Percentiles rank a stretch among this genome's conserved stretches.
Evolutionary conservation across 1,284 basidiomycete genomes (phyloP).

Genomic region (Anthracocystis setariae): DNA sequence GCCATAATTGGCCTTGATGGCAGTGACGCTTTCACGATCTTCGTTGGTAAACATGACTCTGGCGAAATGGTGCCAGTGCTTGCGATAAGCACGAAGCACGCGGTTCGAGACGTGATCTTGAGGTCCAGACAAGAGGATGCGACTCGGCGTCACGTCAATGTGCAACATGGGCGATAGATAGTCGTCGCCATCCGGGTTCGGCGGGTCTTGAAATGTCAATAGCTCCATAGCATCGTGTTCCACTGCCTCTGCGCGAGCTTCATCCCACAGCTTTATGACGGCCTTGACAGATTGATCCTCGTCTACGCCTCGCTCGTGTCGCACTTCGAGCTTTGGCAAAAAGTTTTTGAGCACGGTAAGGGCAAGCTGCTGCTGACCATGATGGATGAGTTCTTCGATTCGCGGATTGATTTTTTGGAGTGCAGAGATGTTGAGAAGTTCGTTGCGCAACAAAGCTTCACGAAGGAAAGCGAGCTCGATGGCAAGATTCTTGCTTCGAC

Average conservation of each 20-base stretch:
- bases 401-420: slow-evolving; percentile 4
- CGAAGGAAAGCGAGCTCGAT: slow-evolving; percentile 32
- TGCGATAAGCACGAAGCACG: slow-evolving; percentile 17
- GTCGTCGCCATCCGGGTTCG: slow-evolving; percentile 11
- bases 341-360: slow-evolving; percentile 17
- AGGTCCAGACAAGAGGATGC: slow-evolving; percentile 23
- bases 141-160: slow-evolving; percentile 32
- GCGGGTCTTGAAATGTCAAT: slow-evolving; percentile 4
- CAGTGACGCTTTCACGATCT: slow-evolving; percentile 24
- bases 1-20: slow-evolving; percentile 24
- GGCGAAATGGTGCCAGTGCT: slow-evolving; percentile 38
- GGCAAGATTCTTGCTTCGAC: slow-evolving; percentile 9
- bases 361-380: slow-evolving; percentile 7
- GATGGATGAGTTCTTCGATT: slow-evolving; percentile 8
- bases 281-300: slow-evolving; percentile 12
- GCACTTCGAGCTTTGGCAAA: slow-evolving; percentile 21
- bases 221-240: slow-evolving; percentile 1
- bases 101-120: slow-evolving; percentile 43
- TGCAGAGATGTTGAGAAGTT: slow-evolving; percentile 19
- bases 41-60: slow-evolving; percentile 33
- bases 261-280: slow-evolving; percentile 11
- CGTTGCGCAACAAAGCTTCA: slow-evolving; percentile 32
- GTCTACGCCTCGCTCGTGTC: slow-evolving; percentile 15
- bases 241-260: slow-evolving; percentile 12
- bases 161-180: slow-evolving; percentile 15